Conservation (phyloP, 2,329 filamentous ascomycete species). For the Epichloe sp. region DNA sequence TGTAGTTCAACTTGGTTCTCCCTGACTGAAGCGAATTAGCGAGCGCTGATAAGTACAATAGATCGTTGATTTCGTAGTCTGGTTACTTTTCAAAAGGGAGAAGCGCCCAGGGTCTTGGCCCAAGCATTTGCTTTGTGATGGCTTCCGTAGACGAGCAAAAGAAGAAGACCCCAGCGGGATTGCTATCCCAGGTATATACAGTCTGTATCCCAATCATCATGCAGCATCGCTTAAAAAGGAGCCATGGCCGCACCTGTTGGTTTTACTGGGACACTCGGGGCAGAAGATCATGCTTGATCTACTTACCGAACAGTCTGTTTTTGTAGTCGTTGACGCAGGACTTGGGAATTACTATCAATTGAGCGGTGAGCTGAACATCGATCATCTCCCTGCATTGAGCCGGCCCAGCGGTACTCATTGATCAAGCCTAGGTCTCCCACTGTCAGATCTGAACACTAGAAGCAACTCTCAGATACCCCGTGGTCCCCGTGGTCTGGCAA, state of each 20-base stretch:
- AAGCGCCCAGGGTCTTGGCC: slow-evolving; percentile 35
- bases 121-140: slow-evolving; percentile 71
- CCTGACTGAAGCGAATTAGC: neutral
- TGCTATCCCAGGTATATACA: slow-evolving; percentile 52
- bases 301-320: slow-evolving; percentile 67
- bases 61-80: slow-evolving; percentile 68
- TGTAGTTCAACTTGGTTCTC: neutral
- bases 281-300: slow-evolving; percentile 67
- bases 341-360: slow-evolving; percentile 63
- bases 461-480: neutral
- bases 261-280: slow-evolving; percentile 60
- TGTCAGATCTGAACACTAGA: slow-evolving; percentile 30
- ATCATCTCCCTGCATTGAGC: neutral
- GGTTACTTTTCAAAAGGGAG: slow-evolving; percentile 56
- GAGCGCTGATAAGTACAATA: slow-evolving; percentile 19
- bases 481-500: slow-evolving; percentile 29
- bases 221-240: slow-evolving; percentile 52
- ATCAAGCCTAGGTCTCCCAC: slow-evolving; percentile 28
- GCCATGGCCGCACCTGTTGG: slow-evolving; percentile 65
- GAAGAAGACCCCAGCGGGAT: slow-evolving; percentile 19
- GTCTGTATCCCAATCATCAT: slow-evolving; percentile 54
- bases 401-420: neutral
- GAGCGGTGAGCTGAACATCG: slow-evolving; percentile 44
- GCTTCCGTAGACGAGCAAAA: slow-evolving; percentile 45
- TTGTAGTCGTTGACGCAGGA: slow-evolving; percentile 45